A percentile compares a stretch with the other conserved stretches of the same genome.
Conservation (phyloP, 305 asterid species). For the Vinca major region DNA sequence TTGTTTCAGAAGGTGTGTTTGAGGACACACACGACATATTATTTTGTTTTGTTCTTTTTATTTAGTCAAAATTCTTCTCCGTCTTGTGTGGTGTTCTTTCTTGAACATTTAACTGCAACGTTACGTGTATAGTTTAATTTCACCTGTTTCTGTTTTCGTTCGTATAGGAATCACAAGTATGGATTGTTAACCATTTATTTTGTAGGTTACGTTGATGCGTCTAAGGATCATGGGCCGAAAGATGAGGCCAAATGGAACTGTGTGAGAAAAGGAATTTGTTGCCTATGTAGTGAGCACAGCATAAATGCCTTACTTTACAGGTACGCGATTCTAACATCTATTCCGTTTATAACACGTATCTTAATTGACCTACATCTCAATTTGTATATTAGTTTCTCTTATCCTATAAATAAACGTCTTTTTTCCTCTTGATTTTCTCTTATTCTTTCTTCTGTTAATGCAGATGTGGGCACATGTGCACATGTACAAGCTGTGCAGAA, state of each 20-base stretch:
- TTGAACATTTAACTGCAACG: background rate
- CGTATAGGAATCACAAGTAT: background rate
- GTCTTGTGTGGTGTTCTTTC: background rate
- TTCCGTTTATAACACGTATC: background rate
- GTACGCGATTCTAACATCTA: slow-evolving; percentile 21
- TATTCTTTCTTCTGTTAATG: slow-evolving; percentile 2
- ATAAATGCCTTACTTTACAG: slow-evolving; percentile 71
- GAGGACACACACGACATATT: no score
- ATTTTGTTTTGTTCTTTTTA: background rate
- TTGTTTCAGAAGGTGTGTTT: slow-evolving; percentile 37
- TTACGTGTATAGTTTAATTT: background rate
- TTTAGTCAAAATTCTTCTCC: background rate
- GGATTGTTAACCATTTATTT: background rate
- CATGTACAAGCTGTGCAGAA: slow-evolving; percentile 75
- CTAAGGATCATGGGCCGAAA: slow-evolving; percentile 19
- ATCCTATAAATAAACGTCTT: background rate
- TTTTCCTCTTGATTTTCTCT: background rate
- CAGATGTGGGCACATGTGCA: slow-evolving; percentile 97
- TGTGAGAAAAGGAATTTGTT: slow-evolving; percentile 72
- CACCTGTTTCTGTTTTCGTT: background rate
- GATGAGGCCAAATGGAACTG: slow-evolving; percentile 51
- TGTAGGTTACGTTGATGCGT: slow-evolving; percentile 27
- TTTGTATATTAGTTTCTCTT: background rate
- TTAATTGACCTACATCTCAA: background rate
- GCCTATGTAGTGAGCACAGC: slow-evolving; percentile 44